Evolutionary conservation across 805 yeast genomes (phyloP).

Genomic region (Spathaspora boniae): DNA sequence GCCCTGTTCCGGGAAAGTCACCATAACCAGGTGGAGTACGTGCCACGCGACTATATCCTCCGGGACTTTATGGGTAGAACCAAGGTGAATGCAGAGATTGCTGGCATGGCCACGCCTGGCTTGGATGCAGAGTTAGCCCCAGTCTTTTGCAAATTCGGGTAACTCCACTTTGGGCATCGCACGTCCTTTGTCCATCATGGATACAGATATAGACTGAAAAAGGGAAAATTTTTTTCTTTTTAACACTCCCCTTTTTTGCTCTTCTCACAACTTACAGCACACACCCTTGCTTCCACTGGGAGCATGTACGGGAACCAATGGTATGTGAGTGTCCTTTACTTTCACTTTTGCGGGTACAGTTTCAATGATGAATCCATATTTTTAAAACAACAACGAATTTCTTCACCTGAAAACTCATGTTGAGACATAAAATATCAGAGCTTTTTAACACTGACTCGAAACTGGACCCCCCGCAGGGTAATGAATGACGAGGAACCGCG

Average conservation of each 20-base stretch:
- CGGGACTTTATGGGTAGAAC: conserved; percentile 5
- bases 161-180: no score
- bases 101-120: background rate
- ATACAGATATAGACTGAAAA: background rate
- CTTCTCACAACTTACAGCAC: background rate
- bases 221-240: conserved; percentile 2
- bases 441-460: conserved; percentile 66
- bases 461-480: background rate
- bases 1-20: conserved; percentile 1
- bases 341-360: conserved; percentile 1
- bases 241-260: background rate
- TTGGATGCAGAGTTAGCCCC: background rate
- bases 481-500: background rate
- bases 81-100: conserved; percentile 5
- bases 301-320: background rate
- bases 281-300: no score
- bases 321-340: background rate
- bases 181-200: no score
- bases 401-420: conserved; percentile 66
- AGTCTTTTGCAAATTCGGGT: conserved; percentile 2
- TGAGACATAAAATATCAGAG: conserved; percentile 56
- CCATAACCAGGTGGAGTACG: background rate
- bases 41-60: conserved; percentile 6
- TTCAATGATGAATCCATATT: conserved; percentile 31
- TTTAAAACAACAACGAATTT: conserved; percentile 50